Conservation (phyloP, 2,329 filamentous ascomycete genomes). For the Fusarium stilboides region DNA sequence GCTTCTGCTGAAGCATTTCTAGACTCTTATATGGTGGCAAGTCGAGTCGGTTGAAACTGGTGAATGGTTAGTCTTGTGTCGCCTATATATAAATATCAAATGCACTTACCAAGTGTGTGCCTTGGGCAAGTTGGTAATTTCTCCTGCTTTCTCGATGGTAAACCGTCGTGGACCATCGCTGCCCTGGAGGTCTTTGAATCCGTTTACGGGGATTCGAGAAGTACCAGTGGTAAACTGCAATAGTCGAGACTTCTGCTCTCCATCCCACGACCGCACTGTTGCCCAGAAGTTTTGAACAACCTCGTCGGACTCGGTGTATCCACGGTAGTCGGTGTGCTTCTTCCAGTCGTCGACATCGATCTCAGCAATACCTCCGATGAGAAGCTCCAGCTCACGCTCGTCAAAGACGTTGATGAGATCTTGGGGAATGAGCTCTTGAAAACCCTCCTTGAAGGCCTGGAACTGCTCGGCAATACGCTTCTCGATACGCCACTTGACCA, state of each 20-base stretch:
- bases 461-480: conserved; percentile 99
- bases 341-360: conserved; percentile 99
- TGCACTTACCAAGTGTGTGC: conserved; percentile 92
- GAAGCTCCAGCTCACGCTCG: conserved; percentile 93
- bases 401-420: conserved; percentile 99
- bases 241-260: conserved; percentile 96
- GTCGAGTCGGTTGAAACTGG: conserved; percentile 96
- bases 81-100: not conserved
- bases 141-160: conserved; percentile 97
- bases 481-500: conserved; percentile 99
- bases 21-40: conserved; percentile 92
- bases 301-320: conserved; percentile 97
- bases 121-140: conserved; percentile 91
- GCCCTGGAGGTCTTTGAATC: conserved; percentile 98
- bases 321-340: conserved; percentile 99
- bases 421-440: conserved; percentile 96
- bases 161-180: conserved; percentile 96
- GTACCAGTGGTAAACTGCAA: conserved; percentile 98
- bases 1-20: conserved; percentile 87
- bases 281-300: conserved; percentile 99
- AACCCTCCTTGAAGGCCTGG: conserved; percentile 96
- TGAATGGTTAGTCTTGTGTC: conserved; percentile 42
- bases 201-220: conserved; percentile 97
- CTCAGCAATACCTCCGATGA: conserved; percentile 99
- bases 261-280: conserved; percentile 95